phyloP scores from a whole-genome alignment of 305 asterid genomes.

The Euphrasia arctica region DNA sequence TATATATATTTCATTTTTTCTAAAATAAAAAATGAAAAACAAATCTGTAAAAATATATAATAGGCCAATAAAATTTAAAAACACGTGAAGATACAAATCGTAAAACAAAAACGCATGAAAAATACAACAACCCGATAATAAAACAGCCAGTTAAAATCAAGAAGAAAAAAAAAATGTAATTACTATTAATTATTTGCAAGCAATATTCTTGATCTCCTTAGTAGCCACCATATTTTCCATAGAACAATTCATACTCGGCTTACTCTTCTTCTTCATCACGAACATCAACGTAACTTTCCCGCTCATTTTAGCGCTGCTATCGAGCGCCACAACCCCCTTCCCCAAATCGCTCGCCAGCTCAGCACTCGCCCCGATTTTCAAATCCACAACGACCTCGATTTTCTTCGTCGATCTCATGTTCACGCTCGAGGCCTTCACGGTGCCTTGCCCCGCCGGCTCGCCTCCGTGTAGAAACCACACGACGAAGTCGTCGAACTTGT shows the following conservation, averaged over 20 bases:
- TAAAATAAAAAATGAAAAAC: too few species aligned
- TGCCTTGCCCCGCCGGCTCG: slow-evolving; percentile 26
- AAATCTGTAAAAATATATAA: too few species aligned
- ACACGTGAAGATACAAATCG: too few species aligned
- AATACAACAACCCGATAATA: too few species aligned
- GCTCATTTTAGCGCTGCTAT: slow-evolving; percentile 29
- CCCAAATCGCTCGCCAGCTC: slow-evolving; percentile 26
- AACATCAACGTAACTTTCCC: slow-evolving; percentile 43
- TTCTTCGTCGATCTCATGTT: slow-evolving; percentile 25
- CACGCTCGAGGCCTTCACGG: slow-evolving; percentile 21
- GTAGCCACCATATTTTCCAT: slow-evolving; percentile 26
- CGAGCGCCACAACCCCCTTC: slow-evolving; percentile 24
- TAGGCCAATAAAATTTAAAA: too few species aligned
- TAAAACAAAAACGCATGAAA: too few species aligned
- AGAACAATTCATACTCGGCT: slow-evolving; percentile 38
- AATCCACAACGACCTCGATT: slow-evolving; percentile 19
- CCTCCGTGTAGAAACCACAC: slow-evolving; percentile 25
- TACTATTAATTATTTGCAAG: slow-evolving; percentile 23
- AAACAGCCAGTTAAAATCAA: too few species aligned
- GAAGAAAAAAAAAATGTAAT: too few species aligned
- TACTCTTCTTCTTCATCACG: slow-evolving; percentile 40
- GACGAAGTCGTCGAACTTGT: slow-evolving; percentile 17
- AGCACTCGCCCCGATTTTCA: slow-evolving; percentile 7
- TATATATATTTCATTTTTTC: too few species aligned
- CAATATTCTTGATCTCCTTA: slow-evolving; percentile 24